A percentile compares a stretch with the other conserved stretches of the same genome.
These are phyloP conservation scores for Ulmus americana DNA, from an alignment of 331 rosid genomes.

Conservation along the genomic window DNA sequence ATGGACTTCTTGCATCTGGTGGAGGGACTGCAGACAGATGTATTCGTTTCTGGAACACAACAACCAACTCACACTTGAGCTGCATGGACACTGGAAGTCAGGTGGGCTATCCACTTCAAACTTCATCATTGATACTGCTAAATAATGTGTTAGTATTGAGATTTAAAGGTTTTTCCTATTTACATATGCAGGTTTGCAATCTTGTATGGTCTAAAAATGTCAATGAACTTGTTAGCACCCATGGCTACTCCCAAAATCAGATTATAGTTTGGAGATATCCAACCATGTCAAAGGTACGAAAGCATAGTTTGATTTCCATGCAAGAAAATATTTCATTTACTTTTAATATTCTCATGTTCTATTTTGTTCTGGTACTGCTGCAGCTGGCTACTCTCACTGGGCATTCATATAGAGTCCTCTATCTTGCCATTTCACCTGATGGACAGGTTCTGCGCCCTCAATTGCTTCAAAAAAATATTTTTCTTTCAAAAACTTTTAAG, in stretches of 20 bases:
- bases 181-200: constrained; percentile 71
- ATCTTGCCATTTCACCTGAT: constrained; percentile 95
- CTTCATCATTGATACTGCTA: background rate
- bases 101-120: constrained; percentile 35
- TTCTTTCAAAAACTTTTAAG: background rate
- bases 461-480: constrained; percentile 2
- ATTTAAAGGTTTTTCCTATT: constrained; percentile 1
- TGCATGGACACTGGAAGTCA: constrained; percentile 99
- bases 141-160: background rate
- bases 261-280: constrained; percentile 99
- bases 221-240: constrained; percentile 95
- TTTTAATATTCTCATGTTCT: constrained; percentile 9
- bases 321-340: background rate
- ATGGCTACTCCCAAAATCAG: constrained; percentile 96
- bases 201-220: constrained; percentile 99
- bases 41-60: constrained; percentile 96
- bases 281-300: constrained; percentile 82
- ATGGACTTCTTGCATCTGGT: constrained; percentile 98
- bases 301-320: background rate
- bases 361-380: constrained; percentile 17
- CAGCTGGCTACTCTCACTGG: constrained; percentile 96
- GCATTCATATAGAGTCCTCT: constrained; percentile 85
- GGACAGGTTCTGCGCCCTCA: constrained; percentile 64
- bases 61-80: constrained; percentile 85
- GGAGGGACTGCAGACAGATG: constrained; percentile 98